phyloP scores from a whole-genome alignment of 1,284 basidiomycete species.

The Marasmius fiardii region DNA sequence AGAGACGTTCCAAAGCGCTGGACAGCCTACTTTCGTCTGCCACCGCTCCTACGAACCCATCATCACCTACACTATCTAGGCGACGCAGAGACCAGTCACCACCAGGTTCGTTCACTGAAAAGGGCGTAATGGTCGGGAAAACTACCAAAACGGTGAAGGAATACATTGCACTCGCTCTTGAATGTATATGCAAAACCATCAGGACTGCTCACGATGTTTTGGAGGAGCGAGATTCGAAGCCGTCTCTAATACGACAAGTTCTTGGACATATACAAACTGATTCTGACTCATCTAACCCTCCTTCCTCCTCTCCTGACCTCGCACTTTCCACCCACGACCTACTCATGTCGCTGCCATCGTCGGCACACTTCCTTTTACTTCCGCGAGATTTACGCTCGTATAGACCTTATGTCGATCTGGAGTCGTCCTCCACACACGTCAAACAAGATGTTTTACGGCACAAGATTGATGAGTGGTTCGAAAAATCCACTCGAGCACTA shows the following conservation, averaged over 20 bases:
- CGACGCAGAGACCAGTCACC: conserved; percentile 28
- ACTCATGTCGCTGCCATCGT: conserved; percentile 65
- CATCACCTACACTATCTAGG: conserved; percentile 6
- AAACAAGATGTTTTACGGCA: conserved; percentile 38
- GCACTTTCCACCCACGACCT: conserved; percentile 59
- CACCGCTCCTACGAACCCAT: conserved; percentile 17
- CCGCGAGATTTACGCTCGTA: conserved; percentile 63
- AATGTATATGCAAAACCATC: conserved; percentile 55
- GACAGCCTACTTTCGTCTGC: conserved; percentile 42
- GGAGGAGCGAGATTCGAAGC: conserved; percentile 27
- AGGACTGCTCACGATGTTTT: conserved; percentile 52
- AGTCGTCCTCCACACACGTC: conserved; percentile 50
- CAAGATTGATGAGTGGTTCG: conserved; percentile 60
- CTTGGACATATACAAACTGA: conserved; percentile 60
- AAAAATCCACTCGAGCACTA: conserved; percentile 44
- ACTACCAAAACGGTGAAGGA: conserved; percentile 48
- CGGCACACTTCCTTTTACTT: conserved; percentile 65
- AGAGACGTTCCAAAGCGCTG: conserved; percentile 69
- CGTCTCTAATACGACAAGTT: conserved; percentile 53
- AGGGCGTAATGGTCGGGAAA: conserved; percentile 15
- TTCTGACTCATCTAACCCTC: conserved; percentile 19
- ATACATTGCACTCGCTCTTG: conserved; percentile 46
- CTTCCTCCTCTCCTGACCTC: conserved; percentile 48
- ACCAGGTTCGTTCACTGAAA: conserved; percentile 22
- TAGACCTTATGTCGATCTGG: conserved; percentile 69